Percentiles rank a stretch among this genome's conserved stretches.
Conservation (phyloP, 83 land plant genomes). For the Picea engelmannii region DNA sequence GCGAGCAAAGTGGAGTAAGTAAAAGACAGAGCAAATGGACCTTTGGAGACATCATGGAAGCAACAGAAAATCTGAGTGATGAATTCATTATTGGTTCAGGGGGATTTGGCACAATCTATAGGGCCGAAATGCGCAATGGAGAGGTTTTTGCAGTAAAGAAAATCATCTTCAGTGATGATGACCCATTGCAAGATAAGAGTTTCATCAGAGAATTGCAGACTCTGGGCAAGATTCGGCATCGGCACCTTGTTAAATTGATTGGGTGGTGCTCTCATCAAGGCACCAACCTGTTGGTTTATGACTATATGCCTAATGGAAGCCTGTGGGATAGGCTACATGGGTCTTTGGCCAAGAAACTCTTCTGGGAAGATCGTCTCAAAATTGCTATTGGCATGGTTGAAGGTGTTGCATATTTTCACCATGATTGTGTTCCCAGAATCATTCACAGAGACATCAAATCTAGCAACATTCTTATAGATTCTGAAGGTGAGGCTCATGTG, state of each 20-base stretch:
- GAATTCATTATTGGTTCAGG: slow-evolving; percentile 81
- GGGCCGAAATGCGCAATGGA: slow-evolving; percentile 59
- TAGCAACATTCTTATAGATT: slow-evolving; percentile 80
- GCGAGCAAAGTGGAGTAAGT: slow-evolving; percentile 31
- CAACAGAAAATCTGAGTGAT: slow-evolving; percentile 68
- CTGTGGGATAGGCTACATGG: slow-evolving; percentile 84
- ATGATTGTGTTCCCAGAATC: slow-evolving; percentile 90
- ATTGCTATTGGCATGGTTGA: slow-evolving; percentile 90
- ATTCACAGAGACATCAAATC: slow-evolving; percentile 94
- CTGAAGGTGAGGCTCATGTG: slow-evolving; percentile 78
- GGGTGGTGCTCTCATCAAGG: slow-evolving; percentile 60
- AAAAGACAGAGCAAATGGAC: slow-evolving; percentile 53
- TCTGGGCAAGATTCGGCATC: slow-evolving; percentile 75
- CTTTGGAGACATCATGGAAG: slow-evolving; percentile 66
- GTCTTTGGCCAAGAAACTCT: slow-evolving; percentile 33
- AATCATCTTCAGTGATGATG: slow-evolving; percentile 38
- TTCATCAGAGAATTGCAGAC: slow-evolving; percentile 77
- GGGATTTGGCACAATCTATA: slow-evolving; percentile 84
- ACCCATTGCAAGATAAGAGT: slow-evolving; percentile 58
- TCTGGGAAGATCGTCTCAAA: slow-evolving; percentile 73
- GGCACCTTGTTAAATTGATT: slow-evolving; percentile 82
- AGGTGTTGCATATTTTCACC: slow-evolving; percentile 92
- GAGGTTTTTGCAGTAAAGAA: slow-evolving; percentile 82
- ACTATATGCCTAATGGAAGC: slow-evolving; percentile 95
- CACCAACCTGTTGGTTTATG: slow-evolving; percentile 74